phyloP scores from a whole-genome alignment of 306 rosid species.

The Sophora flavescens region DNA sequence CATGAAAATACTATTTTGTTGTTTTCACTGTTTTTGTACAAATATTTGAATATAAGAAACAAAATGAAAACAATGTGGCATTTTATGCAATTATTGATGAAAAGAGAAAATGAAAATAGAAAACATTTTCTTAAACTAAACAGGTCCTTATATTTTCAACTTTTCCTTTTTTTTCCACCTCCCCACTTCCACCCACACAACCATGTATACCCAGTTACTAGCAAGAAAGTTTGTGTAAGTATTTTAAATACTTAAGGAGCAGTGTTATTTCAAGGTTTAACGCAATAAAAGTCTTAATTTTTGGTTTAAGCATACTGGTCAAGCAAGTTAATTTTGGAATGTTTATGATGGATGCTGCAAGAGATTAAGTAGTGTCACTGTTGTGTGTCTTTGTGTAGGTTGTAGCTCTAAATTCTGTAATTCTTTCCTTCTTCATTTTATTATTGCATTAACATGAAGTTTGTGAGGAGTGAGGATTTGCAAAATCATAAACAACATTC shows the following conservation, averaged over 20 bases:
- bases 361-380: not conserved
- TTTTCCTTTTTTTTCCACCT: not conserved
- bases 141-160: not conserved
- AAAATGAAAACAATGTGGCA: no score
- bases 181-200: not conserved
- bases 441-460: no score
- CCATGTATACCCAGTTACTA: not conserved
- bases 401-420: not conserved
- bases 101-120: no score
- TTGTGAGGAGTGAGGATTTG: no score
- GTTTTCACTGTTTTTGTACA: no score
- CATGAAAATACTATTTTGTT: no score
- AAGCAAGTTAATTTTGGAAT: not conserved
- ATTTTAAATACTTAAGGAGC: conserved; percentile 2
- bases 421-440: not conserved
- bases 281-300: not conserved
- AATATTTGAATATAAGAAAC: no score
- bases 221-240: not conserved
- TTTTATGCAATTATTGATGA: no score
- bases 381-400: not conserved
- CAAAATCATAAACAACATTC: not conserved
- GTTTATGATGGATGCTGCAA: conserved; percentile 15
- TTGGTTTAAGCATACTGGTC: not conserved
- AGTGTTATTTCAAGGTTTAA: conserved; percentile 17
- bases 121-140: no score